Base-by-base conservation (phyloP, 2,329 filamentous ascomycete genomes). In the Pseudodiploospora longispora region DNA sequence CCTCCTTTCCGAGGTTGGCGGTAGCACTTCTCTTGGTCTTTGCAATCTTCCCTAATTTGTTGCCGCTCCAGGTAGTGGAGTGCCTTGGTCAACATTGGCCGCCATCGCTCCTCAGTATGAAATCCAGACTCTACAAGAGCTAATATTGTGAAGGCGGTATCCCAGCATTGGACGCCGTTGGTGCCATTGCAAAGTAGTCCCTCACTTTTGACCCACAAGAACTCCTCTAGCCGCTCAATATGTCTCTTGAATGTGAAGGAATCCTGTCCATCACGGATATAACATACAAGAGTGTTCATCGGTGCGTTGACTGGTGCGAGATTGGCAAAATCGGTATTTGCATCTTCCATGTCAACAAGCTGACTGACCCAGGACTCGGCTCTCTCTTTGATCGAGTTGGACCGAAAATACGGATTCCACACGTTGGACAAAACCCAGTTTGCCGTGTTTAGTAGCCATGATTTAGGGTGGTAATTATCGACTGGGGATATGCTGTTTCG, bases 81-180 rank as follows among this genome's bases (percentile, higher is more conserved):
- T 0, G 89, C 87, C 58, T 85, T 89, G 6, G 74, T 74, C 29
- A 98, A 74, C 85, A 96, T 94, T 0, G 85, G 82, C 34, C 76
- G 78, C 80, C 87, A 96, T 55, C 83, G 80, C 9, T 81, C 72
- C 39, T 94, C 80, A 30, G 82, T 69, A n/a, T 85, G 82, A 28
- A 96, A 75, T 0, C 86, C 88, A 6, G 87, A 82, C 40, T 87
- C 86, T 42, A 87, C 77, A 5, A 87, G 78, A 1, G 87, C 83
- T 62, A 95, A 89, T 31, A 96, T 87, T 12, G 84, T 69, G 59
- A 97, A 97, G 1, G 89, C 78, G 0, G 93, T 98, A 60, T 98
- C 93, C 93, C 93, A 98, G 51, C 82, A 85, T 64, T 98, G 93
- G 2, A 97, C 90, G n/a, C 93, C 93, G 54, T 98, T 97, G 6